A percentile compares a stretch with the other conserved stretches of the same genome.
Evolutionary conservation across 352 stramenopile species (phyloP).

Genomic region (Lagenidium giganteum): DNA sequence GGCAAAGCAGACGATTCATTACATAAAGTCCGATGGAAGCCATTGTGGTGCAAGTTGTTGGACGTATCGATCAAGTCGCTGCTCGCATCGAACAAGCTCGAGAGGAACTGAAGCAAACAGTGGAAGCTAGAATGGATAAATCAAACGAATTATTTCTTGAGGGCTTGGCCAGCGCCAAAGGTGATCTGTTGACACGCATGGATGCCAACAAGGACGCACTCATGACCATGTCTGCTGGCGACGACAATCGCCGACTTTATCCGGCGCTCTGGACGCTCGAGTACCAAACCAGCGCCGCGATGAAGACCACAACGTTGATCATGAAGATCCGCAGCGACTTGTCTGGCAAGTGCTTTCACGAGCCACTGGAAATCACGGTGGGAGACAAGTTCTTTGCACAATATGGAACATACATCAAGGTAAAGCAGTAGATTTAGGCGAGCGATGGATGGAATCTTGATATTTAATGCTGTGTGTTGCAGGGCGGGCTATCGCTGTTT

Average conservation of each 20-base stretch:
- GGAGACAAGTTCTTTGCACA: slow-evolving; percentile 1
- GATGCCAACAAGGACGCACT: neutral
- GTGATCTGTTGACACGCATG: no score
- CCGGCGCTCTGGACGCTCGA: slow-evolving; percentile 9
- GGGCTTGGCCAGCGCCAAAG: no score
- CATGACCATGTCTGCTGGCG: neutral
- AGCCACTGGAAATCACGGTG: slow-evolving; percentile 3
- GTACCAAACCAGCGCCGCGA: no score
- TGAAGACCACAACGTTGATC: slow-evolving; percentile 2
- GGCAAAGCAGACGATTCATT: neutral
- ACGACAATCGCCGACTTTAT: slow-evolving; percentile 3
- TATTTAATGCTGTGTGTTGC: neutral
- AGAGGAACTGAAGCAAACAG: neutral
- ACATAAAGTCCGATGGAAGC: no score
- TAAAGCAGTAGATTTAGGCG: no score
- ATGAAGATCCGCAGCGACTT: slow-evolving; percentile 4
- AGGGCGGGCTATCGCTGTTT: slow-evolving; percentile 4
- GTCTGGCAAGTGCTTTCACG: slow-evolving; percentile 7
- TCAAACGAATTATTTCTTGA: no score
- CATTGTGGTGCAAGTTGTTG: no score
- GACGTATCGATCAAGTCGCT: no score
- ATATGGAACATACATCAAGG: slow-evolving; percentile 6
- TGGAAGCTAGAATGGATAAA: neutral
- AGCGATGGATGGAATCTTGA: no score
- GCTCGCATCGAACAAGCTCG: no score